These are phyloP conservation scores for Candida palmyrensis DNA, from an alignment of 805 yeast genomes.

Conservation along the genomic window DNA sequence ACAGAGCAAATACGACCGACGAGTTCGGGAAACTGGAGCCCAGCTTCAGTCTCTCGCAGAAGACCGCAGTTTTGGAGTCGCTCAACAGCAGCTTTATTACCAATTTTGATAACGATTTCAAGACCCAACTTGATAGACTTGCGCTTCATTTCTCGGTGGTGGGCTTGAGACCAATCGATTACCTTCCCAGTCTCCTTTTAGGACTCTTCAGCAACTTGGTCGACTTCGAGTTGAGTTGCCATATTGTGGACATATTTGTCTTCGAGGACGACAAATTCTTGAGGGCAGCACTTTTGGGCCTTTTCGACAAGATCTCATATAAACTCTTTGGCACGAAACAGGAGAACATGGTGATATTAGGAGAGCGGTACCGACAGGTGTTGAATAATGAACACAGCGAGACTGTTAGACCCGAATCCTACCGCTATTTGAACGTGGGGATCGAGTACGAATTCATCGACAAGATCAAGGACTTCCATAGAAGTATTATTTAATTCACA, in stretches of 20 bases:
- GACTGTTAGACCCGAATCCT: background rate
- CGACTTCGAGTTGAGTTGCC: conserved; percentile 40
- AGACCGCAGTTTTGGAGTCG: conserved; percentile 3
- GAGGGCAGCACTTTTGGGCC: conserved; percentile 48
- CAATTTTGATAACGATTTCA: conserved; percentile 46
- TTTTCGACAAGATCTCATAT: conserved; percentile 41
- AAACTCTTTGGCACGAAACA: conserved; percentile 46
- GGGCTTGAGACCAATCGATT: conserved; percentile 36
- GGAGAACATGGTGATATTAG: conserved; percentile 39
- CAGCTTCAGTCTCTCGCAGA: conserved; percentile 1
- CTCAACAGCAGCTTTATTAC: conserved; percentile 9
- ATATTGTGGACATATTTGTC: conserved; percentile 52
- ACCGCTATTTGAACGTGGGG: conserved; percentile 43
- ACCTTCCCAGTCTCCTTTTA: conserved; percentile 37
- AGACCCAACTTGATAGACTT: conserved; percentile 37
- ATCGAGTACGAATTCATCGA: conserved; percentile 45
- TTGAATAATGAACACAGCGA: conserved; percentile 1
- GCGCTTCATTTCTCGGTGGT: conserved; percentile 45
- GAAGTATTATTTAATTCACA: background rate
- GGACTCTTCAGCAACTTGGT: conserved; percentile 43
- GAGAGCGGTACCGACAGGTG: conserved; percentile 5
- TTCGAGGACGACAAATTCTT: conserved; percentile 57
- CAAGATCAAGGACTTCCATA: conserved; percentile 23
- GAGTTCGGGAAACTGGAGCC: background rate
- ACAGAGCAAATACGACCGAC: conserved; percentile 4